Conservation (phyloP, 73 alveolate genomes). For the Uronychia binucleata region DNA sequence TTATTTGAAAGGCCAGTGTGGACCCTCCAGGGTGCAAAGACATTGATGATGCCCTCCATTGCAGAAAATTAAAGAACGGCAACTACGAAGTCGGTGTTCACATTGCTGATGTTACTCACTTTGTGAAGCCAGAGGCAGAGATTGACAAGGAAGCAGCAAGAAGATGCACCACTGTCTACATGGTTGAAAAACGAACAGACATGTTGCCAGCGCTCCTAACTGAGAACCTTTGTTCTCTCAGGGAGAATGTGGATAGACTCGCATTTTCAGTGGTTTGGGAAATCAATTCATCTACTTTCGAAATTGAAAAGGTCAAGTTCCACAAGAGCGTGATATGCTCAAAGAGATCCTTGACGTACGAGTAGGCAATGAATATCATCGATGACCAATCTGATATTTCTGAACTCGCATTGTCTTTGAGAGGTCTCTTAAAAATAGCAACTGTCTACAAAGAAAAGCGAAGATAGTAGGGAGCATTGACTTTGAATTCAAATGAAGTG, state of each 20-base stretch:
- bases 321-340: constrained; percentile 53
- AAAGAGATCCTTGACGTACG: constrained; percentile 50
- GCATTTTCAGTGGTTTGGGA: constrained; percentile 98
- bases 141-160: constrained; percentile 98
- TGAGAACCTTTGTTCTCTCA: constrained; percentile 95
- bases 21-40: constrained; percentile 99
- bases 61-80: constrained; percentile 86
- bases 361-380: constrained; percentile 50
- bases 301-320: constrained; percentile 56
- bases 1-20: constrained; percentile 83
- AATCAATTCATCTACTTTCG: constrained; percentile 81
- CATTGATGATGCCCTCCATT: constrained; percentile 99
- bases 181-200: constrained; percentile 97
- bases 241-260: constrained; percentile 89
- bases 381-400: constrained; percentile 44
- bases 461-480: constrained; percentile 94
- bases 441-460: constrained; percentile 78
- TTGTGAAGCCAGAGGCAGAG: constrained; percentile 92
- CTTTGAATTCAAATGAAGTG: constrained; percentile 95
- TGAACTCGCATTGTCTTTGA: constrained; percentile 53
- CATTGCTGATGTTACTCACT: constrained; percentile 98
- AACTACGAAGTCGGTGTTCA: constrained; percentile 99
- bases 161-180: constrained; percentile 98
- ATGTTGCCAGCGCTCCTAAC: constrained; percentile 98
- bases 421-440: constrained; percentile 79